A percentile compares a stretch with the other conserved stretches of the same genome.
phyloP scores from a whole-genome alignment of 331 rosid genomes.

The Cydonia oblonga region DNA sequence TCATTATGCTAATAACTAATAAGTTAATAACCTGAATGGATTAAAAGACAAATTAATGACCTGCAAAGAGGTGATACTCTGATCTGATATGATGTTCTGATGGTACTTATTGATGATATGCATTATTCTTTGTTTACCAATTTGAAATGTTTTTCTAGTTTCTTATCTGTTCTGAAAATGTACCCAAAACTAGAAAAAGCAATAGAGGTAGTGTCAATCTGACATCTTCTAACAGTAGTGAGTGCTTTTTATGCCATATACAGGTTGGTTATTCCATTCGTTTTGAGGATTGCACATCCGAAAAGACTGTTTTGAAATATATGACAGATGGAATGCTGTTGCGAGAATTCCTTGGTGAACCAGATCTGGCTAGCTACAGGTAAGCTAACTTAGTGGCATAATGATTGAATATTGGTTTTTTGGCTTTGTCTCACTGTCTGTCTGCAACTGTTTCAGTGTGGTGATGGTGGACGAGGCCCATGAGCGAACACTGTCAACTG shows the following conservation, averaged over 20 bases:
- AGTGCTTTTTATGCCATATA: background rate
- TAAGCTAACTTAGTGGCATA: constrained; percentile 20
- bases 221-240: background rate
- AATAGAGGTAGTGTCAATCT: background rate
- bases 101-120: background rate
- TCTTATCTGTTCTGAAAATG: background rate
- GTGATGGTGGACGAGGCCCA: constrained; percentile 99
- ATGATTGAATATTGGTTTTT: constrained; percentile 12
- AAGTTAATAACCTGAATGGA: background rate
- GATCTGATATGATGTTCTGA: background rate
- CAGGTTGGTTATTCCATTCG: constrained; percentile 98
- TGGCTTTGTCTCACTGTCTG: constrained; percentile 12
- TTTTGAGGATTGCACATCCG: constrained; percentile 40
- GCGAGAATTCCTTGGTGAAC: constrained; percentile 92
- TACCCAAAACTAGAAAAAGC: background rate
- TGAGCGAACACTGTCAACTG: constrained; percentile 95
- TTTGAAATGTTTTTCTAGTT: background rate
- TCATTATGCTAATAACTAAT: background rate
- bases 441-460: constrained; percentile 49
- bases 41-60: background rate
- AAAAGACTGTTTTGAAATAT: constrained; percentile 80
- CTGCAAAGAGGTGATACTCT: background rate
- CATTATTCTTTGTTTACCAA: background rate
- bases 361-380: constrained; percentile 91
- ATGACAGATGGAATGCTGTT: constrained; percentile 98